A percentile compares a stretch with the other conserved stretches of the same genome.
Evolutionary conservation across 495 filamentous ascomycete genomes (phyloP).

Genomic region (Trichoderma gamsii): DNA sequence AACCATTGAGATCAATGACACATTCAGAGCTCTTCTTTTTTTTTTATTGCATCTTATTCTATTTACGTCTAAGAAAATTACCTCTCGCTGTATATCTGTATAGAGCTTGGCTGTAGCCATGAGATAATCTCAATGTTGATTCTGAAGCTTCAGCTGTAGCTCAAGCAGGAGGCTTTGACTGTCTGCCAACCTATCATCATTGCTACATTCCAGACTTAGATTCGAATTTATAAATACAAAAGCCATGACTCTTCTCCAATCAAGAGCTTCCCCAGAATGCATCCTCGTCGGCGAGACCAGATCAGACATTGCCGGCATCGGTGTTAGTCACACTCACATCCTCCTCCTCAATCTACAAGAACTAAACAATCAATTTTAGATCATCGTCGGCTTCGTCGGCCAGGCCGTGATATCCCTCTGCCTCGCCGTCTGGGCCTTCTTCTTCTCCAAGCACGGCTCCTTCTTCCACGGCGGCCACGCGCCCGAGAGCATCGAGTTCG

Average conservation of each 20-base stretch:
- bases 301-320: conserved; percentile 32
- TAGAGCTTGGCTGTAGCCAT: too few relatives aligned
- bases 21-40: too few relatives aligned
- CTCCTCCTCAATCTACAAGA: background rate
- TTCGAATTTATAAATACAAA: background rate
- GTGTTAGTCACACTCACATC: conserved; percentile 24
- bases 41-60: too few relatives aligned
- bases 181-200: too few relatives aligned
- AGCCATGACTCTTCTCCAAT: background rate
- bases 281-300: conserved; percentile 30
- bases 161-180: too few relatives aligned
- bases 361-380: conserved; percentile 20
- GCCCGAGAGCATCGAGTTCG: conserved; percentile 26
- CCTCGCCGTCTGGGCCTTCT: conserved; percentile 35
- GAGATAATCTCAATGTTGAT: too few relatives aligned
- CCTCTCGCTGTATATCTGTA: too few relatives aligned
- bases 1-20: background rate
- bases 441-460: conserved; percentile 38
- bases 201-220: background rate
- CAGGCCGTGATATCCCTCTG: conserved; percentile 30
- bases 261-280: background rate
- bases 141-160: too few relatives aligned
- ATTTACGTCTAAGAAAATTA: too few relatives aligned
- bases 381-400: conserved; percentile 30
- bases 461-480: conserved; percentile 24